Percentiles rank a stretch among this genome's conserved stretches.
Evolutionary conservation across 306 rosid genomes (phyloP).

Genomic region (Begonia masoniana): DNA sequence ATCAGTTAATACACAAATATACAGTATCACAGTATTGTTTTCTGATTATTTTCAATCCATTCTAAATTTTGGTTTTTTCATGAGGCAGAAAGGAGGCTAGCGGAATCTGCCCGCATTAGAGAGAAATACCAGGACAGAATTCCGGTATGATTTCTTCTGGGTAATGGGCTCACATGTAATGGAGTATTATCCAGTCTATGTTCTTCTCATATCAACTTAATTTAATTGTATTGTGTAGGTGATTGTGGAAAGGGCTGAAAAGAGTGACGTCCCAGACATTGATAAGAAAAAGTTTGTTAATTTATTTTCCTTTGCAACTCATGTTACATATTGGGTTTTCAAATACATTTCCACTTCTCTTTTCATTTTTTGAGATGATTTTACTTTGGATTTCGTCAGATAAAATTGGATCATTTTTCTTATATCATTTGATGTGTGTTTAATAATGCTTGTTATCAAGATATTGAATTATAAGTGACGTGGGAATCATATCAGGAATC

Average conservation of each 20-base stretch:
- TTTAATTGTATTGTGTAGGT: constrained; percentile 24
- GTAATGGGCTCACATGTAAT: not conserved
- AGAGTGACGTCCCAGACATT: constrained; percentile 54
- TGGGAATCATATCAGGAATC: too few relatives aligned
- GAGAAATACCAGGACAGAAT: constrained; percentile 52
- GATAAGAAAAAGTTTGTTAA: constrained; percentile 44
- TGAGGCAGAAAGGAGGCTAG: constrained; percentile 41
- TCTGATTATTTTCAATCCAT: not conserved
- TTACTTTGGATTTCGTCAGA: too few relatives aligned
- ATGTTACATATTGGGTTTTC: not conserved
- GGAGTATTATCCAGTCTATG: not conserved
- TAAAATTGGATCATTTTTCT: too few relatives aligned
- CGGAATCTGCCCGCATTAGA: constrained; percentile 46
- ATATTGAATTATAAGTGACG: too few relatives aligned
- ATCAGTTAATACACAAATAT: too few relatives aligned
- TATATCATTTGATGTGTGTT: too few relatives aligned
- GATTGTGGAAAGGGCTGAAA: constrained; percentile 51
- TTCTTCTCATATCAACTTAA: not conserved
- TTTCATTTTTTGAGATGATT: too few relatives aligned
- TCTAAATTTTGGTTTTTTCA: not conserved
- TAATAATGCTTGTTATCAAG: too few relatives aligned
- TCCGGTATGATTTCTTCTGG: constrained; percentile 28
- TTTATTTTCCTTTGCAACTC: not conserved
- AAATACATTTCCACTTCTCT: too few relatives aligned
- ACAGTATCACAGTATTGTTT: too few relatives aligned